A percentile compares a stretch with the other conserved stretches of the same genome.
Conservation (phyloP, 805 yeast genomes). For the Metschnikowia rubicola region DNA sequence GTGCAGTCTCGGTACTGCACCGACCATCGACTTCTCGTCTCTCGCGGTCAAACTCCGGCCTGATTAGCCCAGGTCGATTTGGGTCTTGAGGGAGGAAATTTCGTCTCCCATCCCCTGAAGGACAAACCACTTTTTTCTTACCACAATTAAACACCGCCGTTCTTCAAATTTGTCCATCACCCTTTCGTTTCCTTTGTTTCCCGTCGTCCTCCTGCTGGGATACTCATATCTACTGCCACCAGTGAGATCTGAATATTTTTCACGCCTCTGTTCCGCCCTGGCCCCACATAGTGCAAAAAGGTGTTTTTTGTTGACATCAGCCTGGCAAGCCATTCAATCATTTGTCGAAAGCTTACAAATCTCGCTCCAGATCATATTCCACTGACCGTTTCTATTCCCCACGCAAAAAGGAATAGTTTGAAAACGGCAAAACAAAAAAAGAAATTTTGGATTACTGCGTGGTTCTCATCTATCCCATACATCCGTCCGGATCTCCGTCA, state of each 20-base stretch:
- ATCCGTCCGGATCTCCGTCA: neutral
- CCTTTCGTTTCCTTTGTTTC: neutral
- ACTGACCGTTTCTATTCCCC: too few relatives aligned
- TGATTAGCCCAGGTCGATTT: conserved; percentile 1
- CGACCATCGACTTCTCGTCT: neutral
- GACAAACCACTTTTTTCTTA: neutral
- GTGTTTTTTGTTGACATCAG: too few relatives aligned
- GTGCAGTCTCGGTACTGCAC: neutral
- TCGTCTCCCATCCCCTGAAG: neutral
- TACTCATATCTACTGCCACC: neutral
- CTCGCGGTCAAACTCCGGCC: conserved; percentile 5
- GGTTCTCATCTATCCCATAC: neutral
- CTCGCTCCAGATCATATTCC: too few relatives aligned
- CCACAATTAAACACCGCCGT: neutral
- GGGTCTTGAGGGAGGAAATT: neutral
- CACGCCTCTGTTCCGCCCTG: conserved; percentile 1
- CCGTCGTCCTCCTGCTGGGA: neutral
- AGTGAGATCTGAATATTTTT: conserved; percentile 2
- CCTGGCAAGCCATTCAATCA: too few relatives aligned
- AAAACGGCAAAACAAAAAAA: neutral
- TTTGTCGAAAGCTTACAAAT: too few relatives aligned
- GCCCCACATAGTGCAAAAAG: too few relatives aligned
- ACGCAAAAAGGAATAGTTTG: too few relatives aligned
- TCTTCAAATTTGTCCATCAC: neutral
- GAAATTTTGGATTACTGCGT: neutral